phyloP scores from a whole-genome alignment of 371 early-diverging fungal species.

The Mucor irregularis region DNA sequence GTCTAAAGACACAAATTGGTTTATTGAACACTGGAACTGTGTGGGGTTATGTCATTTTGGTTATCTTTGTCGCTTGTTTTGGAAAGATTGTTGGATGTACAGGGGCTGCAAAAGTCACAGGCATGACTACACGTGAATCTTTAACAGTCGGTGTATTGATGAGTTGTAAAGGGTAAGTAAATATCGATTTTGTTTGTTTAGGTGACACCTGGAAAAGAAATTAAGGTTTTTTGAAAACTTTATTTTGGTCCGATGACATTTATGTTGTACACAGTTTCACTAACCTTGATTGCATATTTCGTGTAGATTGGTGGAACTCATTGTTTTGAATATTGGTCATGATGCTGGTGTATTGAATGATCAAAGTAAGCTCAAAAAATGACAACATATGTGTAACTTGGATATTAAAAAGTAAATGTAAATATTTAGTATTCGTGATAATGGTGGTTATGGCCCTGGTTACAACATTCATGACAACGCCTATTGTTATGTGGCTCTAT shows the following conservation, averaged over 20 bases:
- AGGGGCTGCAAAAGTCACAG: slow-evolving; percentile 64
- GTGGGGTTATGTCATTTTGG: slow-evolving; percentile 81
- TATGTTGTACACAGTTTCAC: not conserved
- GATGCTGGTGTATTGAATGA: slow-evolving; percentile 80
- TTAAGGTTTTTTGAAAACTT: not conserved
- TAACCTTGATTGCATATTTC: not conserved
- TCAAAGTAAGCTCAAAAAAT: slow-evolving; percentile 28
- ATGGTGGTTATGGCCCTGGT: slow-evolving; percentile 88
- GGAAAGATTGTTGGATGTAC: slow-evolving; percentile 91
- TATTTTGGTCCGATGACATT: not conserved
- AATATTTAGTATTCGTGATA: slow-evolving; percentile 69
- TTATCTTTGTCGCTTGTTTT: slow-evolving; percentile 73
- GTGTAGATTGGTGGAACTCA: slow-evolving; percentile 81
- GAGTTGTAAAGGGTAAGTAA: slow-evolving; percentile 86
- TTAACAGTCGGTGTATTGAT: slow-evolving; percentile 87
- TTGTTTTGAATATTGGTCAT: slow-evolving; percentile 91
- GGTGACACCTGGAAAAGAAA: too few relatives aligned
- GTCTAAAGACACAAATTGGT: slow-evolving; percentile 85
- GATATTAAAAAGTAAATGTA: too few relatives aligned
- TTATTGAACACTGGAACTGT: slow-evolving; percentile 65
- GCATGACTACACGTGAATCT: slow-evolving; percentile 81
- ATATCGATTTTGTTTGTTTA: too few relatives aligned
- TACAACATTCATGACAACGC: slow-evolving; percentile 79
- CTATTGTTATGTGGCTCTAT: slow-evolving; percentile 57
- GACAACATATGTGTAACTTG: too few relatives aligned